Percentiles rank a stretch among this genome's conserved stretches.
phyloP scores from a whole-genome alignment of 192 early-diverging fungal genomes.

The Polychytrium aggregatum region DNA sequence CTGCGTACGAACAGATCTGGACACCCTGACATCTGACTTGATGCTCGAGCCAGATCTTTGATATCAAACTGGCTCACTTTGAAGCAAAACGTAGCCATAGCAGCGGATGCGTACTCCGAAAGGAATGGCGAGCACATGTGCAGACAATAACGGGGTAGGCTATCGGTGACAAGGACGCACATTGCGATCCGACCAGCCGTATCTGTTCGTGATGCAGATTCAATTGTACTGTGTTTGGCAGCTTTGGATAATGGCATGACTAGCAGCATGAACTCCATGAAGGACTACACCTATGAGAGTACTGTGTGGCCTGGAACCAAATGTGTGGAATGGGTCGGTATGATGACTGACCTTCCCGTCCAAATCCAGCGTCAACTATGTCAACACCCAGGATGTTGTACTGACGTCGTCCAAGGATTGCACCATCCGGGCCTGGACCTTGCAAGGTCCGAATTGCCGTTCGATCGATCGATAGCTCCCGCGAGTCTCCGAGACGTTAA shows the following conservation, averaged over 20 bases:
- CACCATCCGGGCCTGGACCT: conserved; percentile 35
- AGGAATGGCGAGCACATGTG: conserved; percentile 32
- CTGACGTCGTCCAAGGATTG: conserved; percentile 35
- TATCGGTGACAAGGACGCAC: too few relatives aligned
- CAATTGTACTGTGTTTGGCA: not conserved
- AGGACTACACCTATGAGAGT: too few relatives aligned
- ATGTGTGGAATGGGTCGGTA: too few relatives aligned
- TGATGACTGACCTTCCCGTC: not conserved
- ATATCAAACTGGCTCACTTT: conserved; percentile 5
- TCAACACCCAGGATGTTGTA: conserved; percentile 27
- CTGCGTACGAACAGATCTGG: not conserved
- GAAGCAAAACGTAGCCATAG: conserved; percentile 2
- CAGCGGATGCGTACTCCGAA: conserved; percentile 12
- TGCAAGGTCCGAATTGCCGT: conserved; percentile 5
- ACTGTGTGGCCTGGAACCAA: too few relatives aligned
- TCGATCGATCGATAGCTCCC: not conserved
- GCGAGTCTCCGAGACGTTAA: not conserved
- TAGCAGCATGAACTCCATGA: too few relatives aligned
- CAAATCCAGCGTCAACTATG: conserved; percentile 22
- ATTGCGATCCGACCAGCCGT: too few relatives aligned
- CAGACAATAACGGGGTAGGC: conserved; percentile 31
- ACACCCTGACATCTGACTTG: not conserved
- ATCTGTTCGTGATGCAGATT: not conserved
- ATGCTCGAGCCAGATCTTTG: conserved; percentile 16
- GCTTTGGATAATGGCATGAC: too few relatives aligned